These are phyloP conservation scores for Fusarium longipes DNA, from an alignment of 2,329 filamentous ascomycete genomes.

Conservation along the genomic window DNA sequence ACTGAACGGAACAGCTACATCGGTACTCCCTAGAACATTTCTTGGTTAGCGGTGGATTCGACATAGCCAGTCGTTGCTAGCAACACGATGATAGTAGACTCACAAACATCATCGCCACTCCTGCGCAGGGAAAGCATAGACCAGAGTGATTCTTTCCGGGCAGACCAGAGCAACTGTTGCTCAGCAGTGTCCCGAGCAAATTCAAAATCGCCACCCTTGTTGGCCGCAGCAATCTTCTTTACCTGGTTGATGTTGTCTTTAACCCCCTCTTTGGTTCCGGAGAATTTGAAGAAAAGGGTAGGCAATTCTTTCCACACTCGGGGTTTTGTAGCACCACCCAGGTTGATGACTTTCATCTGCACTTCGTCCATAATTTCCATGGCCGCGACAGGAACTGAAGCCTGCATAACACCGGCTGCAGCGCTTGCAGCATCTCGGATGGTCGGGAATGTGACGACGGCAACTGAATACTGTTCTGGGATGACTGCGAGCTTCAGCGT, in stretches of 20 bases:
- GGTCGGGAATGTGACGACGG: constrained; percentile 81
- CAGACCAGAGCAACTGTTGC: constrained; percentile 81
- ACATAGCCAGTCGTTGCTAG: neutral
- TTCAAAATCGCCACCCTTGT: constrained; percentile 76
- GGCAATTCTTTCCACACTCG: constrained; percentile 79
- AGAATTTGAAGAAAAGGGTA: constrained; percentile 88
- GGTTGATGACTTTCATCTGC: constrained; percentile 85
- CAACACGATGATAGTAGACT: neutral
- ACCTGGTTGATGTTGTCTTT: constrained; percentile 80
- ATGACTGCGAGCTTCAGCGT: constrained; percentile 83
- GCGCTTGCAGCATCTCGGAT: constrained; percentile 81
- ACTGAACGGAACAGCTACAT: constrained; percentile 85
- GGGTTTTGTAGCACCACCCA: constrained; percentile 74
- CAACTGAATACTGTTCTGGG: constrained; percentile 80
- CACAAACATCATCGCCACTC: constrained; percentile 76
- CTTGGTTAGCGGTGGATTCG: neutral
- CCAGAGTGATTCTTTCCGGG: constrained; percentile 86
- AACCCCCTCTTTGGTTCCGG: constrained; percentile 81
- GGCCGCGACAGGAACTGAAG: constrained; percentile 77
- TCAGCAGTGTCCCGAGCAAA: constrained; percentile 79
- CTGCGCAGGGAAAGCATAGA: constrained; percentile 78
- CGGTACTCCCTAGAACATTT: constrained; percentile 72
- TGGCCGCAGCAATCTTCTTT: constrained; percentile 71
- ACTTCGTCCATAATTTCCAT: constrained; percentile 93
- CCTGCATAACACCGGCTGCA: constrained; percentile 79